Percentiles rank a stretch among this genome's conserved stretches.
Evolutionary conservation across 441 rosid species (phyloP).

Genomic region (Eutrema salsugineum): DNA sequence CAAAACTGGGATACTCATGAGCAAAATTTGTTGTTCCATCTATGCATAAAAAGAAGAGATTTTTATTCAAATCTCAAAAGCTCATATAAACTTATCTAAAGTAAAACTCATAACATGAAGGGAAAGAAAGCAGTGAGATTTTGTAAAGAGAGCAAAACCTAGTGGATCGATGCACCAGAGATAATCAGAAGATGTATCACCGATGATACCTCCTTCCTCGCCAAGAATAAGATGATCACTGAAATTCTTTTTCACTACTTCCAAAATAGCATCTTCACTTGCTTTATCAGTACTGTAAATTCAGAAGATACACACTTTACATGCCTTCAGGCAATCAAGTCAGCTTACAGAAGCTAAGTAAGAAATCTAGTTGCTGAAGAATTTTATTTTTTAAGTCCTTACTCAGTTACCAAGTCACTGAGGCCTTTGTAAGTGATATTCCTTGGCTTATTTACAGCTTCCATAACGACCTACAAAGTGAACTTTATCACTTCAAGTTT

Average conservation of each 20-base stretch:
- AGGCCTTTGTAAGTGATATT: slow-evolving; percentile 81
- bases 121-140: neutral
- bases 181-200: slow-evolving; percentile 80
- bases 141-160: slow-evolving; percentile 47
- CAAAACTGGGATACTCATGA: slow-evolving; percentile 96
- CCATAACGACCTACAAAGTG: slow-evolving; percentile 72
- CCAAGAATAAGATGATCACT: slow-evolving; percentile 92
- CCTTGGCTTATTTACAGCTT: slow-evolving; percentile 82
- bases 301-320: slow-evolving; percentile 19
- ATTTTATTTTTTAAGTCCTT: slow-evolving; percentile 27
- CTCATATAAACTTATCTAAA: neutral
- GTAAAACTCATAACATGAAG: neutral
- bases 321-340: neutral
- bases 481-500: neutral
- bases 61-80: no score
- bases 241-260: slow-evolving; percentile 69
- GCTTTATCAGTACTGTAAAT: slow-evolving; percentile 82
- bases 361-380: neutral
- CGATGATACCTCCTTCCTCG: slow-evolving; percentile 92
- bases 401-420: slow-evolving; percentile 93
- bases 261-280: slow-evolving; percentile 87
- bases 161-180: slow-evolving; percentile 98
- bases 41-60: slow-evolving; percentile 23
- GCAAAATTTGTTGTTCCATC: slow-evolving; percentile 99
- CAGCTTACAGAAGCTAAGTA: neutral